Base-by-base conservation (phyloP, 352 stramenopile genomes). In the Phytophthora niederhauseri region DNA sequence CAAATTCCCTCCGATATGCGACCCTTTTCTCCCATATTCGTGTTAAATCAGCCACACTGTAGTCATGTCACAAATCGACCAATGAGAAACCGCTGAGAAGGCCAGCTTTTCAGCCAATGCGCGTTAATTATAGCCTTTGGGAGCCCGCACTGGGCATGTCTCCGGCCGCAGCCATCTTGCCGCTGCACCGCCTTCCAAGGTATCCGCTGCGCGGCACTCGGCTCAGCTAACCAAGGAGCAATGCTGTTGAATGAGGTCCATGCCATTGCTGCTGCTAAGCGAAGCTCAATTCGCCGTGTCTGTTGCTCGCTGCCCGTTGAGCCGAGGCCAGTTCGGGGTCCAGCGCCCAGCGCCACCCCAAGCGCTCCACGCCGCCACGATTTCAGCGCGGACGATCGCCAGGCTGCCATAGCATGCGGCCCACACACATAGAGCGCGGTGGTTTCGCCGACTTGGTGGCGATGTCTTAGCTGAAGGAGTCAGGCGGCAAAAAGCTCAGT, bases 61-160 rank as follows among this genome's bases (percentile, higher is more conserved):
- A 24, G 43, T 22, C 46, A 52, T 64, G 30, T 48, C 52, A 61
- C 30, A 41, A 38, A 54, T 69, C 22, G 19, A 12, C 50, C 24
- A 59, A 60, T 68, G 56, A 59, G 57, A 61, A 50, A 60, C 43
- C 36, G 36, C 17, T 63, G 55, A 58, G 57, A 60, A 46, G 51
- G 48, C 34, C 15, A 17, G 20, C 2, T 61, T 73, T 73, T 68
- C 52, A 51, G 45, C 59, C 58, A 68, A 61, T 72, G 6, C 36
- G 3, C 2, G 15, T 30, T 57, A 15, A 61, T 54, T 38, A 56
- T 53, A 58, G 30, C 57, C 61, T 15, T n/a, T 73, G 45, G 66
- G 30, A 19, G 58, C 28, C 46, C 24, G 30, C 48, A 53, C 22
- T 43, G 36, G 45, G 26, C 52, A 58, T 72, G 65, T 73, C 66